A percentile compares a stretch with the other conserved stretches of the same genome.
Conservation (phyloP, 768 basidiomycete species). For the Scleroderma citrinum region DNA sequence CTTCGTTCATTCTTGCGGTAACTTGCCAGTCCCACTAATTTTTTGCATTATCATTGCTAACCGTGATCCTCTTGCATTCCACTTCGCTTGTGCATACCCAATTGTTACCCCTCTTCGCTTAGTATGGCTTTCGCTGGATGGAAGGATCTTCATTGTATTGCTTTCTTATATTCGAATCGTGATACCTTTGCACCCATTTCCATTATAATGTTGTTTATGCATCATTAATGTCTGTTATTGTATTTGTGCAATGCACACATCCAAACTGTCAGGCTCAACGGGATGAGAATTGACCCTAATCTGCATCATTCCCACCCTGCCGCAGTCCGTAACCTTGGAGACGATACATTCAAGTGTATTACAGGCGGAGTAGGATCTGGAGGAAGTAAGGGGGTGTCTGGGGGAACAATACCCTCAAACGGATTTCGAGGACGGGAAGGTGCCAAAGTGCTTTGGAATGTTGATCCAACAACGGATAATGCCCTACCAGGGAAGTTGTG, state of each 20-base stretch:
- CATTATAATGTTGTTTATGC: constrained; percentile 29
- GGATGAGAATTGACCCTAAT: not conserved
- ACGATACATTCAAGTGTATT: not conserved
- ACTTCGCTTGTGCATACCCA: constrained; percentile 16
- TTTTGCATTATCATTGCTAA: constrained; percentile 5
- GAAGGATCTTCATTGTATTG: constrained; percentile 29
- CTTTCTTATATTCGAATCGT: constrained; percentile 16
- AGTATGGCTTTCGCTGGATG: constrained; percentile 10
- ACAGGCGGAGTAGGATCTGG: not conserved
- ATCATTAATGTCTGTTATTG: constrained; percentile 24
- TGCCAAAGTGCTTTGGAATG: not conserved
- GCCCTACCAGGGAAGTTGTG: not conserved
- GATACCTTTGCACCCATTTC: constrained; percentile 13
- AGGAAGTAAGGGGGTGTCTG: constrained; percentile 1
- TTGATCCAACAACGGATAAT: not conserved
- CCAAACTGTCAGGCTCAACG: no score
- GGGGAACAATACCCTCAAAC: constrained; percentile 5
- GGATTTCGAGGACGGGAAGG: constrained; percentile 4
- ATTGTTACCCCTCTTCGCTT: constrained; percentile 8
- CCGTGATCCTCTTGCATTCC: constrained; percentile 9
- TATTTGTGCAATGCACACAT: constrained; percentile 10
- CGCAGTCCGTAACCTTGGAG: not conserved
- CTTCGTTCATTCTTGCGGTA: constrained; percentile 12
- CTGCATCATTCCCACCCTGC: not conserved
- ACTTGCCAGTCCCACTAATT: constrained; percentile 3